Evolutionary conservation across 441 rosid genomes (phyloP).

Genomic region (Pelargonium cotyledonis): DNA sequence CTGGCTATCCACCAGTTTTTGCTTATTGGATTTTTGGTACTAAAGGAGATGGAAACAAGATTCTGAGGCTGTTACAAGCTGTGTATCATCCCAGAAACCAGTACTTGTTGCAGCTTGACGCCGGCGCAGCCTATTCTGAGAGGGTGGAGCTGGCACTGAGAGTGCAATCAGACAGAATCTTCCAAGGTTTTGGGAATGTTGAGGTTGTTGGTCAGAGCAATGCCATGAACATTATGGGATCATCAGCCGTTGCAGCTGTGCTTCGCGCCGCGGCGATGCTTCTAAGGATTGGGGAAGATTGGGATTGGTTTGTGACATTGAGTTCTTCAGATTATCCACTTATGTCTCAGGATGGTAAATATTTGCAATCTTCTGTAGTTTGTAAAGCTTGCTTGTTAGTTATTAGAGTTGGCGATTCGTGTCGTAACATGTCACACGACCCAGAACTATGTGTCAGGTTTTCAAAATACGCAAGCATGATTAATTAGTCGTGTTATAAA

Average conservation of each 20-base stretch:
- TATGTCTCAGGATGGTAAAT: conserved; percentile 43
- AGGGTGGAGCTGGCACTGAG: conserved; percentile 24
- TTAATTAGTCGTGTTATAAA: too few relatives aligned
- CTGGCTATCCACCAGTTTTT: conserved; percentile 35
- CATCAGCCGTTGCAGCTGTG: conserved; percentile 39
- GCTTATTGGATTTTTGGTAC: conserved; percentile 50
- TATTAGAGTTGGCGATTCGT: too few relatives aligned
- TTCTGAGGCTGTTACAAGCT: conserved; percentile 39
- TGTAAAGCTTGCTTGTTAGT: too few relatives aligned
- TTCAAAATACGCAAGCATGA: too few relatives aligned
- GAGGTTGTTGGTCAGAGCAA: conserved; percentile 39
- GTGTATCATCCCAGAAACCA: conserved; percentile 56
- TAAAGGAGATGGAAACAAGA: conserved; percentile 36
- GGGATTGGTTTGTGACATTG: conserved; percentile 53
- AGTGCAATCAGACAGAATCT: conserved; percentile 27
- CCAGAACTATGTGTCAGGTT: too few relatives aligned
- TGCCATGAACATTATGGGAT: conserved; percentile 37
- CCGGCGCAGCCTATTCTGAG: conserved; percentile 30
- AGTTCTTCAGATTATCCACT: conserved; percentile 45
- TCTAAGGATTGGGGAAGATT: conserved; percentile 33
- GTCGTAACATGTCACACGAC: too few relatives aligned
- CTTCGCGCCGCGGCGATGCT: conserved; percentile 54
- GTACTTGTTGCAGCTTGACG: conserved; percentile 43
- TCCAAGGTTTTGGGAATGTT: conserved; percentile 37
- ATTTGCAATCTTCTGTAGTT: background rate